phyloP scores from a whole-genome alignment of 257 asterid genomes.

The Salvia splendens region DNA sequence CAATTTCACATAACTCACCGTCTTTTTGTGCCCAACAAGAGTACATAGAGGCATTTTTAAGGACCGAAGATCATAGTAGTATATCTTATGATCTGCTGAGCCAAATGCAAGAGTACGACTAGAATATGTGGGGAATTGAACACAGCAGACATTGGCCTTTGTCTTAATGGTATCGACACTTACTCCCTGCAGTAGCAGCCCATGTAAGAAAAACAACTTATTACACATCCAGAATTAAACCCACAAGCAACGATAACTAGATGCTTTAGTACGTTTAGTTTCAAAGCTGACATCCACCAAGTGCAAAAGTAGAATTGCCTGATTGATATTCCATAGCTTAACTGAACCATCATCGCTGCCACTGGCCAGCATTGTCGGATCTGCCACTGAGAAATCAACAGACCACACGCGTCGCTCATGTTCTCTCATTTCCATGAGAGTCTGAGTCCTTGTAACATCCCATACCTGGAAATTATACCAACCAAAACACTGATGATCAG shows the following conservation, averaged over 20 bases:
- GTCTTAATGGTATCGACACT: constrained; percentile 84
- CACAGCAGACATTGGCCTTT: constrained; percentile 97
- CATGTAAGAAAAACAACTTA: constrained; percentile 65
- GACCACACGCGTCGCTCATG: constrained; percentile 98
- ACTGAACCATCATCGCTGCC: constrained; percentile 98
- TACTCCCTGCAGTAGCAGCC: constrained; percentile 82
- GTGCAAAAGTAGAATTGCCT: constrained; percentile 97
- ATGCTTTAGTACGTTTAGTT: constrained; percentile 82
- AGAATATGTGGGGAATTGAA: constrained; percentile 84
- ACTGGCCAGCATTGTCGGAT: constrained; percentile 95
- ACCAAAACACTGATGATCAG: constrained; percentile 8
- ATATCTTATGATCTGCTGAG: constrained; percentile 92
- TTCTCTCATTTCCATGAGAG: constrained; percentile 93
- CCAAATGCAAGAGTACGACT: constrained; percentile 93
- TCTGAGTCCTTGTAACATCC: constrained; percentile 88
- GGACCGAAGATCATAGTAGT: constrained; percentile 93
- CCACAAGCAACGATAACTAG: constrained; percentile 48
- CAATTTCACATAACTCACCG: constrained; percentile 95
- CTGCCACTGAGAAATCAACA: constrained; percentile 87
- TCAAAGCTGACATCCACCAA: constrained; percentile 94
- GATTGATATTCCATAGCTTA: constrained; percentile 99
- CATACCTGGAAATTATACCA: constrained; percentile 60
- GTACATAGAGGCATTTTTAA: constrained; percentile 83
- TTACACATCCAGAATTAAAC: constrained; percentile 48
- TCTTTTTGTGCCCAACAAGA: constrained; percentile 82